Base-by-base conservation (phyloP, 192 early-diverging fungal genomes). In the Coemansia sp. region DNA sequence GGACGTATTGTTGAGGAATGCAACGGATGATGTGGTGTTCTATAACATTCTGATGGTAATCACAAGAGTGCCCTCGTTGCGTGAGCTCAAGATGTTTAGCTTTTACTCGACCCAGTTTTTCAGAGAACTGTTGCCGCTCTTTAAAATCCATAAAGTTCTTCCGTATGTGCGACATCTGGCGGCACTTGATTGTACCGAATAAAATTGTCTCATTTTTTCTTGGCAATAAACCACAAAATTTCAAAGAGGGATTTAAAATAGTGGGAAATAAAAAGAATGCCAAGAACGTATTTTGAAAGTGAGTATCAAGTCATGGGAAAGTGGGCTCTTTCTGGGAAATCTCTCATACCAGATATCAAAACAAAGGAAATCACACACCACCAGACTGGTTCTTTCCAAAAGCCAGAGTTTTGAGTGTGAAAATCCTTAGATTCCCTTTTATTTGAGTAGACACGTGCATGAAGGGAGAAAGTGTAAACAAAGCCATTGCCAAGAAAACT, bases 31-130 rank as follows among this genome's bases (percentile, higher is more conserved):
- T 29, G 40, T 59, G 1, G 41, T 78, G 17, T 65, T 78, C 42
- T 78, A 78, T 42, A 78, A 72, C 34, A 53, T 78, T 1, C 56
- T 78, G 19, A 40, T 68, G 40, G 37, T 78, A 15, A 72, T 78
- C 19, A 62, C 69, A 4, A 53, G 75, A 4, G 59, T 67, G 4
- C 69, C 70, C 6, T 78, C 75, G 25, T 40, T 78, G 59, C 44
- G 62, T 3, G 62, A 52, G 55, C 62, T 78, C 7, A 62, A 59
- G 38, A 72, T 72, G 55, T 68, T 61, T 48, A 62, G 65, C 38
- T 69, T 71, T 53, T 77, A 67, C 37, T 59, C 67, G 17, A 48
- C 64, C 4, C 68, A 67, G 30, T 77, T 77, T 20, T 61, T 56
- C 29, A 36, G 60, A 0, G 64, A 67, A 14, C 61, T 77, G 10